These are phyloP conservation scores for Croton setiger DNA, from an alignment of 441 rosid species.

Conservation along the genomic window DNA sequence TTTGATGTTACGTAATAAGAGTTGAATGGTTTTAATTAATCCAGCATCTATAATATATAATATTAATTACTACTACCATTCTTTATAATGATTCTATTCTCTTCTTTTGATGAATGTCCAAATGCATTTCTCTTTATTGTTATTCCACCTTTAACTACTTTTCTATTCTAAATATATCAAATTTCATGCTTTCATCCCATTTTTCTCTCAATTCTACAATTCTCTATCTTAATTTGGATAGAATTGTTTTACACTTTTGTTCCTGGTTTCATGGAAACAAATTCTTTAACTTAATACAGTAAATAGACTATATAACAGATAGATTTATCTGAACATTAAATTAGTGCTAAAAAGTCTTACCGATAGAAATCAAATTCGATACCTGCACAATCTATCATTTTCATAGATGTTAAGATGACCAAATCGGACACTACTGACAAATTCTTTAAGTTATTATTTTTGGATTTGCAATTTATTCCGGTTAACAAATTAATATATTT, in stretches of 20 bases:
- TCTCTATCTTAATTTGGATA: neutral
- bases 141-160: slow-evolving; percentile 29
- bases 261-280: slow-evolving; percentile 17
- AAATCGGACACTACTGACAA: neutral
- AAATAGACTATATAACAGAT: too few species aligned
- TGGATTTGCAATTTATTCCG: neutral
- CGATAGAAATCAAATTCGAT: too few species aligned
- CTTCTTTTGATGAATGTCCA: slow-evolving; percentile 50
- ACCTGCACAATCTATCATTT: too few species aligned
- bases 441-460: neutral
- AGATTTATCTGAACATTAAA: too few species aligned
- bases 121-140: slow-evolving; percentile 41
- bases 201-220: slow-evolving; percentile 10
- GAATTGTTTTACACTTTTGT: slow-evolving; percentile 11
- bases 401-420: too few species aligned
- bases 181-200: slow-evolving; percentile 31
- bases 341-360: too few species aligned
- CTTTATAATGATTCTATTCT: slow-evolving; percentile 49
- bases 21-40: slow-evolving; percentile 11
- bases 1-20: neutral
- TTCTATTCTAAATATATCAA: slow-evolving; percentile 8
- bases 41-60: slow-evolving; percentile 16
- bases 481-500: neutral
- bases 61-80: slow-evolving; percentile 23
- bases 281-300: too few species aligned